Evolutionary conservation across 1,284 basidiomycete genomes (phyloP).

Genomic region (Sporisorium reilianum): DNA sequence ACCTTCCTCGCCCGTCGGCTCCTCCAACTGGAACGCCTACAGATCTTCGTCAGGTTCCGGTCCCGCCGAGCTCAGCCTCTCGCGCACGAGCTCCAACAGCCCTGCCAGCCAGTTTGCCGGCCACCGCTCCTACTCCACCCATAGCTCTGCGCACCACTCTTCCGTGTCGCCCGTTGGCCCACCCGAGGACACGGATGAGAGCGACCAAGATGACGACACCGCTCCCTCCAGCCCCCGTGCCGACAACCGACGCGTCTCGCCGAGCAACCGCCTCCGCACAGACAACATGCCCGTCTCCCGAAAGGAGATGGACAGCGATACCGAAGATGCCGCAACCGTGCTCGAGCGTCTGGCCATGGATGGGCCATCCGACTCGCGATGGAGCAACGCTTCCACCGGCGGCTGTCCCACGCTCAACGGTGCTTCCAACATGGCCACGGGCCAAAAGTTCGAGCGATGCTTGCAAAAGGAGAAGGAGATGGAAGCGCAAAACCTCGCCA

Average conservation of each 20-base stretch:
- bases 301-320: conserved; percentile 60
- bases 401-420: conserved; percentile 18
- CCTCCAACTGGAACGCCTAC: conserved; percentile 44
- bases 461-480: conserved; percentile 27
- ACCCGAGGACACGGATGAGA: conserved; percentile 34
- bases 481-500: conserved; percentile 20
- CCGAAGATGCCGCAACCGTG: conserved; percentile 65
- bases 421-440: conserved; percentile 9
- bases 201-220: conserved; percentile 36
- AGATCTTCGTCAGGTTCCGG: conserved; percentile 19
- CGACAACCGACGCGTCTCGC: conserved; percentile 11
- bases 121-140: conserved; percentile 19
- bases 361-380: conserved; percentile 12
- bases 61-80: conserved; percentile 24
- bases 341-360: conserved; percentile 66
- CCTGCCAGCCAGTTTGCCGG: conserved; percentile 17
- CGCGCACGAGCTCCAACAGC: conserved; percentile 30
- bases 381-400: conserved; percentile 12
- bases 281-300: conserved; percentile 39
- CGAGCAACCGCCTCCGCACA: conserved; percentile 28
- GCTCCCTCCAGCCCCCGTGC: conserved; percentile 28
- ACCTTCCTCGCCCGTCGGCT: conserved; percentile 26
- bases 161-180: conserved; percentile 26
- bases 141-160: conserved; percentile 24
- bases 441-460: conserved; percentile 39